Percentiles rank a stretch among this genome's conserved stretches.
phyloP scores from a whole-genome alignment of 805 yeast species.

The Monosporozyma unispora region DNA sequence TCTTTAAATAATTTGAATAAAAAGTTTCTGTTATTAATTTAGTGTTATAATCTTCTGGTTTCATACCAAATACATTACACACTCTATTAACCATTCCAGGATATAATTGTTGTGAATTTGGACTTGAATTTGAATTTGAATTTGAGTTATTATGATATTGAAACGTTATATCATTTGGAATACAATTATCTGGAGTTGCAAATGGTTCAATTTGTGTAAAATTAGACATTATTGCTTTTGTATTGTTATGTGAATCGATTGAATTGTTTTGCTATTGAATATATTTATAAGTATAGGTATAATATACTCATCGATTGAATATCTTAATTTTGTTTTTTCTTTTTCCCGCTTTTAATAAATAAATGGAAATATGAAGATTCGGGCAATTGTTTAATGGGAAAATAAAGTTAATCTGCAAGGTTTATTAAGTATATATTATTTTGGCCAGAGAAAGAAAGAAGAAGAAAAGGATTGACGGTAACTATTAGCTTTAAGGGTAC shows the following conservation, averaged over 20 bases:
- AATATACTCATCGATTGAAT: not conserved
- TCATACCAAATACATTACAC: slow-evolving; percentile 5
- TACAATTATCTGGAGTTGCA: not conserved
- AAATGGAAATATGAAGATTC: no score
- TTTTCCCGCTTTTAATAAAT: no score
- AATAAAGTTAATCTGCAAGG: no score
- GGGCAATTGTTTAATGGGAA: no score
- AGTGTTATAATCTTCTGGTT: slow-evolving; percentile 6
- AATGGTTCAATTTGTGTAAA: not conserved
- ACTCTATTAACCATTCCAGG: slow-evolving; percentile 10
- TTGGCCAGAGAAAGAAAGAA: no score
- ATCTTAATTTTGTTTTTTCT: no score
- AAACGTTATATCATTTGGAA: not conserved
- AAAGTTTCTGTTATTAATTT: not conserved
- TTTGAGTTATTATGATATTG: not conserved
- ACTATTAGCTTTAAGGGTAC: no score
- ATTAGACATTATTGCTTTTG: not conserved
- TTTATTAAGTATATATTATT: no score
- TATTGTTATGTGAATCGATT: not conserved
- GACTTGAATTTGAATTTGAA: not conserved
- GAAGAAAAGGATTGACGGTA: no score
- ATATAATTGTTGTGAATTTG: not conserved
- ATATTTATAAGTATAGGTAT: not conserved
- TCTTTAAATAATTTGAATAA: not conserved
- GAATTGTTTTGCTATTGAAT: not conserved